Evolutionary conservation across 2,329 filamentous ascomycete genomes (phyloP).

Genomic region (Colletotrichum lindemuthianum): DNA sequence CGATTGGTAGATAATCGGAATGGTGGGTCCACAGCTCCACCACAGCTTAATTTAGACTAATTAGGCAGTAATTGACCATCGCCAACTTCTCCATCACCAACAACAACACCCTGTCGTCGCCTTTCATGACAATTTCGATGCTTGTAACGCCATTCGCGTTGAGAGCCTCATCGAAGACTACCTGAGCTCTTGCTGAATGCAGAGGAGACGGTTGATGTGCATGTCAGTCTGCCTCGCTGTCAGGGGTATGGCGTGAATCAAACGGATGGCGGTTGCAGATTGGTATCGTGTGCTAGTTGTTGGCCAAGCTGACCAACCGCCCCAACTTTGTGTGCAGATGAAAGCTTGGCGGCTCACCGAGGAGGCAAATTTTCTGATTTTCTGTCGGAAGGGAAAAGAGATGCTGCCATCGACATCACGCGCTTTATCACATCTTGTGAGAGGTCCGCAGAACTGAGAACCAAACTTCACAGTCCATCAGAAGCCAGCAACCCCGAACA

Average conservation of each 20-base stretch:
- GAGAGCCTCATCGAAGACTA: no score
- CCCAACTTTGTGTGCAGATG: not conserved
- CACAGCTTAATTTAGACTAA: constrained; percentile 23
- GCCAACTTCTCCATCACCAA: not conserved
- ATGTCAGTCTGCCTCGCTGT: not conserved
- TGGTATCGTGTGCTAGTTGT: not conserved
- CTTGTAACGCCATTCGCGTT: no score
- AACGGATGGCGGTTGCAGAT: constrained; percentile 2
- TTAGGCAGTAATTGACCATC: not conserved
- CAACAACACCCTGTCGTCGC: not conserved
- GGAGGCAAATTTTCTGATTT: no score
- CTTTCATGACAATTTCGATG: no score
- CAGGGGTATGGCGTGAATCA: not conserved
- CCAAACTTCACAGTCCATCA: no score
- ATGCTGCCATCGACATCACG: no score
- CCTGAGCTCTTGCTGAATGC: no score
- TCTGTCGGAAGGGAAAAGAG: no score
- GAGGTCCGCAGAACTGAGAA: no score
- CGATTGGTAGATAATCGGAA: constrained; percentile 8
- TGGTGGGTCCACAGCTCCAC: not conserved
- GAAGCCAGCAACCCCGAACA: no score
- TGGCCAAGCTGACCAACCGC: not conserved
- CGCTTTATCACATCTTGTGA: no score
- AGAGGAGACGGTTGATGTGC: no score
- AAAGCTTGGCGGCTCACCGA: not conserved